phyloP scores from a whole-genome alignment of 805 yeast genomes.

The Sugiyamaella marilandica region DNA sequence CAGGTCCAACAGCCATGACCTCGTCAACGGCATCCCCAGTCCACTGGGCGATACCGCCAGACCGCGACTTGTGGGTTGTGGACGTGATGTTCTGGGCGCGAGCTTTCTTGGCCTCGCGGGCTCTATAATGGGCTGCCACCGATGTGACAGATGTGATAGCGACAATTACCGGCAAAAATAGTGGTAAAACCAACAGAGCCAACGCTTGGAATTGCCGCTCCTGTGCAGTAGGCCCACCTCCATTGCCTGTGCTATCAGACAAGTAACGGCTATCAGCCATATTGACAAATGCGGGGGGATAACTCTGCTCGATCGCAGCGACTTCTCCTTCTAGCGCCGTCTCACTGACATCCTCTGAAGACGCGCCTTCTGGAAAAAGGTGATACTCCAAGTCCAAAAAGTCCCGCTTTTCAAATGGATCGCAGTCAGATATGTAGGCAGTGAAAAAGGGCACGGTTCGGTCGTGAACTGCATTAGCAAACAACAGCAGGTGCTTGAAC shows the following conservation, averaged over 20 bases:
- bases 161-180: constrained; percentile 19
- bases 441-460: constrained; percentile 87
- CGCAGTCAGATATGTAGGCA: constrained; percentile 63
- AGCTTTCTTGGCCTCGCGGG: constrained; percentile 6
- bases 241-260: constrained; percentile 4
- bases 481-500: constrained; percentile 53
- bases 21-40: constrained; percentile 20
- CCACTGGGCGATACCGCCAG: constrained; percentile 16
- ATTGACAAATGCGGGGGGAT: constrained; percentile 22
- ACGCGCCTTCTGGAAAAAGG: constrained; percentile 33
- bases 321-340: neutral
- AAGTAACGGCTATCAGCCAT: constrained; percentile 20
- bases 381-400: constrained; percentile 37
- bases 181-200: constrained; percentile 14
- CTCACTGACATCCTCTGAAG: neutral
- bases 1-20: constrained; percentile 10
- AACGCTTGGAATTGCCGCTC: constrained; percentile 17
- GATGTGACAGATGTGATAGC: constrained; percentile 19
- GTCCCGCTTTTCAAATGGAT: constrained; percentile 66
- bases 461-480: constrained; percentile 78
- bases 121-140: constrained; percentile 20
- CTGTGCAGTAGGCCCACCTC: constrained; percentile 3
- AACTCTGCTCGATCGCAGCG: neutral
- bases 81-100: neutral
- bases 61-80: constrained; percentile 1